Evolutionary conservation across 495 filamentous ascomycete species (phyloP), one percentile per base, ranked within the genome.

Genomic region (Talaromyces liani): DNA sequence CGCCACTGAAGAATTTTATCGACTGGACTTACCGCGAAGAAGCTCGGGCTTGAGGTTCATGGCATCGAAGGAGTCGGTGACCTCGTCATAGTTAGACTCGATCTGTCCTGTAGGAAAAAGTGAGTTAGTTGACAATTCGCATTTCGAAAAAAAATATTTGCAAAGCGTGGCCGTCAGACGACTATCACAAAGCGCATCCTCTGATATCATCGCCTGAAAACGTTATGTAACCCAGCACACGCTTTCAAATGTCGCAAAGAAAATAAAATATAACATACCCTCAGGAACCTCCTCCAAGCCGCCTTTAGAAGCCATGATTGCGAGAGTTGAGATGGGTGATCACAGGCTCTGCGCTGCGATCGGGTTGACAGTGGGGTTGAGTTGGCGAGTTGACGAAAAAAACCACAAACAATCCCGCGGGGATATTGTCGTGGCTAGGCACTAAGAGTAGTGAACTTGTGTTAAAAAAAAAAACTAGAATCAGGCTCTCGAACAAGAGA

Each of bases 61-160:
- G 66, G 92, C 84, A 80, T 98, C 94, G 79, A 98, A 98, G 63
- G 92, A 96, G 80, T 99, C 94, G 77, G 93, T 94, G 71, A 93
- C 91, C 86, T 99, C 95, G 86, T 99, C 94, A 82, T 99, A 99
- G 90, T 98, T 99, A 72, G 93, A 97, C 83, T 98, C 94, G 83
- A 99, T 98, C 82, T 93, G 90, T 75, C 90, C 95, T 96, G 80
- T 73, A 61, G 64, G 7, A 47, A 49, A 12, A 36, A 53, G 61
- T 8, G 27, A 31, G 45, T 62, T 62, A 51, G 41, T 49, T 8
- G 27, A 51, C 8, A 7, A 9, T 34, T 29, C 51, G 29, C 10
- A 31, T 56, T 24, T 56, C 2, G 3, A 27, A 27, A 22, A 22
- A 51, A 51, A 36, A 49, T 12, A 41, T 47, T 16, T 25, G 24